Percentiles rank a stretch among this genome's conserved stretches.
Evolutionary conservation across 2,329 filamentous ascomycete genomes (phyloP).

Genomic region (Leptodontidium sp.): DNA sequence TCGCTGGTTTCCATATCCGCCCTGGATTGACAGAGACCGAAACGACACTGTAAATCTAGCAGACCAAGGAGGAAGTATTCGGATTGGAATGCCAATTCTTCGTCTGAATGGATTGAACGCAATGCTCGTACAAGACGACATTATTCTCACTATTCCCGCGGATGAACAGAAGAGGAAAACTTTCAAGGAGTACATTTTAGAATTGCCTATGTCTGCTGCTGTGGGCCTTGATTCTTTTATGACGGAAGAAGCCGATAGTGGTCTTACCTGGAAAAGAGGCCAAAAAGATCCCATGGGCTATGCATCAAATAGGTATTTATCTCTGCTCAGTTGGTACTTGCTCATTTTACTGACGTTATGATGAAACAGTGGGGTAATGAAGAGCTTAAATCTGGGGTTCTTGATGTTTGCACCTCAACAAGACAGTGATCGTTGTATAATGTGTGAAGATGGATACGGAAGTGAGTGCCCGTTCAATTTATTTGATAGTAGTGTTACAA

Average conservation of each 20-base stretch:
- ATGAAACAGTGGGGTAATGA: neutral
- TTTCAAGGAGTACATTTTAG: neutral
- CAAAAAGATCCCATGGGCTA: slow-evolving; percentile 2
- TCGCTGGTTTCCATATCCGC: slow-evolving; percentile 5
- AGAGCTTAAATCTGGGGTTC: neutral
- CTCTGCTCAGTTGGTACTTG: neutral
- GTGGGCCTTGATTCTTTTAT: neutral
- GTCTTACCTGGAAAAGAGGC: neutral
- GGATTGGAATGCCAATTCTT: neutral
- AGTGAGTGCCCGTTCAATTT: neutral
- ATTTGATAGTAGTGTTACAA: too few relatives aligned
- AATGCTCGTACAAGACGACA: neutral
- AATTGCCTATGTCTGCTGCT: neutral
- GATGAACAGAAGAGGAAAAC: neutral
- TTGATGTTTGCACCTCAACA: neutral
- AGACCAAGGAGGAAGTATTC: slow-evolving; percentile 1
- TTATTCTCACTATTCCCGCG: neutral
- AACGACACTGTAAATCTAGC: neutral
- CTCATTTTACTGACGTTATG: neutral
- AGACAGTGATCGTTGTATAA: neutral
- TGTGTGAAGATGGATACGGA: neutral
- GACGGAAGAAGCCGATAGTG: neutral
- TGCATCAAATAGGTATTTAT: neutral
- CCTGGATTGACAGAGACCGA: neutral
- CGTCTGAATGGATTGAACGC: neutral